phyloP scores from a whole-genome alignment of 2,329 filamentous ascomycete genomes.

The Aspergillus intermedius region DNA sequence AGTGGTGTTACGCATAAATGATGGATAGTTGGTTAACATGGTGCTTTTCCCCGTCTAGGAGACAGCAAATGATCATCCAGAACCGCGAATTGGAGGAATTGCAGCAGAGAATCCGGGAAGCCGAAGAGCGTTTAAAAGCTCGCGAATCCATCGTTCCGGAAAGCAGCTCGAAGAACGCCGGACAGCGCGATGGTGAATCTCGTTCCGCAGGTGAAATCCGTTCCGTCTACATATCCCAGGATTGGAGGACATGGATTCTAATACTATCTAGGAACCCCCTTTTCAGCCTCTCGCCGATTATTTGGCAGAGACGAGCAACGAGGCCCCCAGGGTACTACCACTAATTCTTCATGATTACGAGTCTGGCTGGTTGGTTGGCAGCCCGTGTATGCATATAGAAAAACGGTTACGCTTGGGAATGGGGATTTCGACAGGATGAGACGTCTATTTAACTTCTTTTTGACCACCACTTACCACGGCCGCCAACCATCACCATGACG shows the following conservation, averaged over 20 bases:
- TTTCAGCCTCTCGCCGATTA: neutral
- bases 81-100: slow-evolving; percentile 77
- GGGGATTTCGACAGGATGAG: neutral
- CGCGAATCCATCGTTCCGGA: slow-evolving; percentile 14
- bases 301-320: neutral
- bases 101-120: slow-evolving; percentile 74
- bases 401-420: neutral
- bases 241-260: neutral
- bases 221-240: neutral
- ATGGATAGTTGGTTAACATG: neutral
- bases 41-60: slow-evolving; percentile 47
- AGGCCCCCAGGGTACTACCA: neutral
- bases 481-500: neutral
- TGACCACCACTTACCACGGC: neutral
- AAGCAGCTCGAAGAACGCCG: slow-evolving; percentile 6
- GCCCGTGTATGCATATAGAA: neutral
- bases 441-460: neutral
- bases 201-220: slow-evolving; percentile 15
- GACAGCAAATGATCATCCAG: slow-evolving; percentile 68
- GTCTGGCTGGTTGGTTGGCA: neutral
- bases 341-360: slow-evolving; percentile 1
- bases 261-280: neutral
- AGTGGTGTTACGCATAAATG: neutral
- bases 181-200: slow-evolving; percentile 13
- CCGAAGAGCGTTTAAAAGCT: slow-evolving; percentile 67